These are phyloP conservation scores for Rhodocollybia butyracea DNA, from an alignment of 768 basidiomycete species.

Conservation along the genomic window DNA sequence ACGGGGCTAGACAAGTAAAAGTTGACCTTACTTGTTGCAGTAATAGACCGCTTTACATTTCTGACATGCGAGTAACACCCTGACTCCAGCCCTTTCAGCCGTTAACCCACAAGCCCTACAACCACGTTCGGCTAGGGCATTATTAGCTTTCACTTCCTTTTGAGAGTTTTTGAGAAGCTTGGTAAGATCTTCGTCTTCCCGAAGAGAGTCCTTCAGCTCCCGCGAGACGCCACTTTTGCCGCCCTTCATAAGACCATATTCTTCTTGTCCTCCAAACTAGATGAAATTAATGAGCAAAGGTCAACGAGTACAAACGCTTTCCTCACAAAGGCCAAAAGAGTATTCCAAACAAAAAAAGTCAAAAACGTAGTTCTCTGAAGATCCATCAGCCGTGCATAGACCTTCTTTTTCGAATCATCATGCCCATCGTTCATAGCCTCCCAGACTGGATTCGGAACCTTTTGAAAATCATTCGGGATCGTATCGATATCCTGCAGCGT, in stretches of 20 bases:
- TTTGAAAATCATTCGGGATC: too few species aligned
- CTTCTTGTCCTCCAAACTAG: conserved; percentile 14
- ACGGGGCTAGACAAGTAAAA: background rate
- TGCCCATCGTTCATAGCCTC: too few species aligned
- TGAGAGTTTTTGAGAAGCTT: background rate
- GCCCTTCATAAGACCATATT: conserved; percentile 11
- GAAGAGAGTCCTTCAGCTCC: background rate
- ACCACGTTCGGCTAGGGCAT: too few species aligned
- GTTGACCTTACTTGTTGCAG: conserved; percentile 12
- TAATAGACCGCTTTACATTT: conserved; percentile 11
- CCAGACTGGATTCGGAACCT: too few species aligned
- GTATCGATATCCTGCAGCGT: too few species aligned
- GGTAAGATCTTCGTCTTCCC: background rate
- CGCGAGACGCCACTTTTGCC: background rate
- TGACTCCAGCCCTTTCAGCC: too few species aligned
- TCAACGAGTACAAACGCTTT: background rate
- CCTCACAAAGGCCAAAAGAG: conserved; percentile 15
- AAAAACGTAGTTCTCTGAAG: conserved; percentile 10
- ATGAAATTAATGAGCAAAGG: background rate
- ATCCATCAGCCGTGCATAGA: background rate
- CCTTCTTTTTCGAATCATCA: background rate
- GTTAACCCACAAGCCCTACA: too few species aligned
- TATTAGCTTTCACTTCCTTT: conserved; percentile 7
- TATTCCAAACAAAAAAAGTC: conserved; percentile 15
- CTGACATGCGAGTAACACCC: conserved; percentile 8